phyloP scores from a whole-genome alignment of 306 rosid species.

The Cicer yamashitae region DNA sequence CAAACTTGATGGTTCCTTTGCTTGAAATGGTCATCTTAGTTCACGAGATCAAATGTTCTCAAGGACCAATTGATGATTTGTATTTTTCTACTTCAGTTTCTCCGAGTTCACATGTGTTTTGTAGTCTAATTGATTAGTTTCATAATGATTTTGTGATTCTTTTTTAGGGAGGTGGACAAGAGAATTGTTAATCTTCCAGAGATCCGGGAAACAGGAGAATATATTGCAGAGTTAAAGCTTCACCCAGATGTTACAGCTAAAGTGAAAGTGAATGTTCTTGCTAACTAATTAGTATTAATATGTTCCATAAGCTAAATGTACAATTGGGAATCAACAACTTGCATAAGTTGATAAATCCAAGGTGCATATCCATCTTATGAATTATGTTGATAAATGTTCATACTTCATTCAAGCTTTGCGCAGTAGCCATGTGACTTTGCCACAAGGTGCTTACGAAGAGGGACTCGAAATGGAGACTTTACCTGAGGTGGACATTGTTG shows the following conservation, averaged over 20 bases:
- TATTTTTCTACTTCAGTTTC: not conserved
- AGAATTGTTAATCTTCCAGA: constrained; percentile 85
- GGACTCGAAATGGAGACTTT: constrained; percentile 9
- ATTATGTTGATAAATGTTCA: constrained; percentile 31
- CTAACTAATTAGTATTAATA: constrained; percentile 61
- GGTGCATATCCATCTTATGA: constrained; percentile 36
- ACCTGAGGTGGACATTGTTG: constrained; percentile 18
- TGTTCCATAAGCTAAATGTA: constrained; percentile 29
- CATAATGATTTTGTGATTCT: constrained; percentile 20
- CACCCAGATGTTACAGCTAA: constrained; percentile 95
- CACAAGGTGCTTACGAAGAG: constrained; percentile 5
- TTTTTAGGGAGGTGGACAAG: constrained; percentile 90
- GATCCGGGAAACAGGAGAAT: constrained; percentile 85
- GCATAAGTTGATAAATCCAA: constrained; percentile 22
- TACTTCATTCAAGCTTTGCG: constrained; percentile 27
- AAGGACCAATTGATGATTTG: constrained; percentile 5
- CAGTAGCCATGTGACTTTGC: constrained; percentile 15
- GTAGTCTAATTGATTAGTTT: constrained; percentile 18
- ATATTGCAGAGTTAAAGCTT: constrained; percentile 88
- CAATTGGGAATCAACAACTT: constrained; percentile 36
- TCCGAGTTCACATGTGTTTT: constrained; percentile 18
- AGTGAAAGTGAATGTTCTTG: constrained; percentile 73
- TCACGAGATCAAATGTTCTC: constrained; percentile 9
- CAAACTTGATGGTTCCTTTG: not conserved
- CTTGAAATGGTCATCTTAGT: constrained; percentile 21